Evolutionary conservation across 306 rosid genomes (phyloP).

Genomic region (Lotus japonicus): DNA sequence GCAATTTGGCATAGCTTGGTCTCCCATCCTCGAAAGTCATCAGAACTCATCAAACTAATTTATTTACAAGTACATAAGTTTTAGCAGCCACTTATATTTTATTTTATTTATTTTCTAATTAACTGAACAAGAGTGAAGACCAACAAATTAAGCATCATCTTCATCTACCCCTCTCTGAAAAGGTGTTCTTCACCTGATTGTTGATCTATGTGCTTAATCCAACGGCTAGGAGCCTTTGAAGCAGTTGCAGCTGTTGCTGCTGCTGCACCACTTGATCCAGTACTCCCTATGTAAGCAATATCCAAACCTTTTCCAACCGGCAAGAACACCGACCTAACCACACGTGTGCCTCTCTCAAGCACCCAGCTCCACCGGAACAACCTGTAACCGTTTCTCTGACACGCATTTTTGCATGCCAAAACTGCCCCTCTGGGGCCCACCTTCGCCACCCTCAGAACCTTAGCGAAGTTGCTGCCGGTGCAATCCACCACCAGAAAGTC

Average conservation of each 20-base stretch:
- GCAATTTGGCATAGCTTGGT: constrained; percentile 21
- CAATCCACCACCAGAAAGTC: constrained; percentile 83
- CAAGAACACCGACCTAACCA: constrained; percentile 63
- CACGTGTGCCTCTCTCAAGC: constrained; percentile 59
- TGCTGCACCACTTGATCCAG: neutral
- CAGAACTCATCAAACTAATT: neutral
- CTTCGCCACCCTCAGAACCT: constrained; percentile 47
- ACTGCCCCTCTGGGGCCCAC: constrained; percentile 60
- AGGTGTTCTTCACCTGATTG: constrained; percentile 77
- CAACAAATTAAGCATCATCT: neutral
- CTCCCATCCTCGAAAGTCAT: neutral
- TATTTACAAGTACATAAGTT: neutral
- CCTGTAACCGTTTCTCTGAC: constrained; percentile 35
- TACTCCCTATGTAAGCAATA: constrained; percentile 75
- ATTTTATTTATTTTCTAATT: neutral
- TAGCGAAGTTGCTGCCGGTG: constrained; percentile 37
- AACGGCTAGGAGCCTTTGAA: too few relatives aligned
- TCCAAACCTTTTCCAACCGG: constrained; percentile 85
- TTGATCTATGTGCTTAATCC: constrained; percentile 66
- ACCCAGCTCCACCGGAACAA: constrained; percentile 54
- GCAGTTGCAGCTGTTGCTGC: too few relatives aligned
- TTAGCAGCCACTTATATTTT: neutral
- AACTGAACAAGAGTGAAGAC: neutral
- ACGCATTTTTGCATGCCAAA: constrained; percentile 74
- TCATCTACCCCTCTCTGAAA: constrained; percentile 32